These are phyloP conservation scores for Asterochloris sp. DNA, from an alignment of 139 green algal species.

Conservation along the genomic window DNA sequence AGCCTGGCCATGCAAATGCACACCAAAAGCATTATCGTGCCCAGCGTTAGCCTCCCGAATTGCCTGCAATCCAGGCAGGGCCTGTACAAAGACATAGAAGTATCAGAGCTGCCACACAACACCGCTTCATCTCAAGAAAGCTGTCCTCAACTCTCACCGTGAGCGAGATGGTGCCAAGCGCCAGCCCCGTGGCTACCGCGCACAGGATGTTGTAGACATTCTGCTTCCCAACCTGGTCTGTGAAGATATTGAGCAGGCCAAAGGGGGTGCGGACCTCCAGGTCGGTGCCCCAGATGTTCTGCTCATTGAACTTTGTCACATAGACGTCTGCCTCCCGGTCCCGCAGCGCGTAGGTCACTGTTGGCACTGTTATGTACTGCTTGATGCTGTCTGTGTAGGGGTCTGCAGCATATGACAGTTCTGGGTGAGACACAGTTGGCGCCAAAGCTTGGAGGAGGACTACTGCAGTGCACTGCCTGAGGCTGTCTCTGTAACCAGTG, in stretches of 20 bases:
- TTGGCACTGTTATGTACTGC: slow-evolving; percentile 33
- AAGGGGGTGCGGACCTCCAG: slow-evolving; percentile 48
- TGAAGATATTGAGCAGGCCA: slow-evolving; percentile 67
- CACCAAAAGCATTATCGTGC: no score
- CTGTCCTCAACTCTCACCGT: neutral
- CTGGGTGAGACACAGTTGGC: no score
- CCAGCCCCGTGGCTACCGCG: slow-evolving; percentile 80
- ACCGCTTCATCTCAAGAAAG: no score
- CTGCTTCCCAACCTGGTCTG: slow-evolving; percentile 68
- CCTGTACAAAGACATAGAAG: no score
- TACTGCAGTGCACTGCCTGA: no score
- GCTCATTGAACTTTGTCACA: slow-evolving; percentile 43
- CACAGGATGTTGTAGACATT: slow-evolving; percentile 93
- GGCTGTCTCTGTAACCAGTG: no score
- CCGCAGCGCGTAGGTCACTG: slow-evolving; percentile 71
- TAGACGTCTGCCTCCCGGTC: slow-evolving; percentile 67
- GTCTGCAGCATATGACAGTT: slow-evolving; percentile 8
- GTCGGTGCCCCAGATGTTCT: slow-evolving; percentile 76
- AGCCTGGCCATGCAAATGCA: no score
- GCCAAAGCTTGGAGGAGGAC: no score
- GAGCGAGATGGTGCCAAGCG: slow-evolving; percentile 42
- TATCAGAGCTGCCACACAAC: no score
- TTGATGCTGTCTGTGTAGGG: slow-evolving; percentile 38
- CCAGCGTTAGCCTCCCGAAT: no score
- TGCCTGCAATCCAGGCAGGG: no score